These are phyloP conservation scores for Favolaschia claudopus DNA, from an alignment of 768 basidiomycete species.

Conservation along the genomic window DNA sequence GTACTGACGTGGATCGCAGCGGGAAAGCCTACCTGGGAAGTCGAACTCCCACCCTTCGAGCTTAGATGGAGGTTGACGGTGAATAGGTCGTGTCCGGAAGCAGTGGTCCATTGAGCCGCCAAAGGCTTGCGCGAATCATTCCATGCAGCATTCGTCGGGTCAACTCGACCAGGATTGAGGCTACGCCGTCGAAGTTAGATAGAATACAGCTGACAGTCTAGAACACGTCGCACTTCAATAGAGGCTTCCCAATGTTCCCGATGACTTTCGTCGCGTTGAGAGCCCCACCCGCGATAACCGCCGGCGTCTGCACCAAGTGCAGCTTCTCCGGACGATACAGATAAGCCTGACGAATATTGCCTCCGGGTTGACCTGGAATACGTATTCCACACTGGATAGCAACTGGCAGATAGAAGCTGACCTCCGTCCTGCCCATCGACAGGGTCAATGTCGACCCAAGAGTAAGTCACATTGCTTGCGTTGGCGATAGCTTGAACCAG, in stretches of 20 bases:
- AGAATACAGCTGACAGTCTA: conserved; percentile 1
- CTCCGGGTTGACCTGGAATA: conserved; percentile 53
- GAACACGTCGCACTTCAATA: conserved; percentile 48
- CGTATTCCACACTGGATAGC: not conserved
- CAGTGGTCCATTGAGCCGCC: conserved; percentile 62
- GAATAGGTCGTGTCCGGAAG: conserved; percentile 53
- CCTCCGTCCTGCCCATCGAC: conserved; percentile 63
- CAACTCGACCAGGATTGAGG: conserved; percentile 68
- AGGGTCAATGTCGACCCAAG: conserved; percentile 58
- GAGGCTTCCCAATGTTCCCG: conserved; percentile 39
- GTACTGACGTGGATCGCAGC: not conserved
- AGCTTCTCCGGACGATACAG: conserved; percentile 63
- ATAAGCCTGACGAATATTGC: conserved; percentile 68
- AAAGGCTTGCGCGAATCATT: conserved; percentile 64
- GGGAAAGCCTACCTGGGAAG: conserved; percentile 30
- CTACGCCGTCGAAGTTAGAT: conserved; percentile 45
- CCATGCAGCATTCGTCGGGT: conserved; percentile 65
- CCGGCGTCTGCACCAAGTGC: conserved; percentile 45
- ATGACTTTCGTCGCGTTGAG: conserved; percentile 52
- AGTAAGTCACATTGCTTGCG: conserved; percentile 52
- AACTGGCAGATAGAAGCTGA: not conserved
- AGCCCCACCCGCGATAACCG: conserved; percentile 55
- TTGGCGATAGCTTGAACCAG: conserved; percentile 57
- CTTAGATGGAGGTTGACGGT: conserved; percentile 68
- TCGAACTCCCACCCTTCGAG: conserved; percentile 64